phyloP scores from a whole-genome alignment of 345 rosid species.

The Citrus glauca region DNA sequence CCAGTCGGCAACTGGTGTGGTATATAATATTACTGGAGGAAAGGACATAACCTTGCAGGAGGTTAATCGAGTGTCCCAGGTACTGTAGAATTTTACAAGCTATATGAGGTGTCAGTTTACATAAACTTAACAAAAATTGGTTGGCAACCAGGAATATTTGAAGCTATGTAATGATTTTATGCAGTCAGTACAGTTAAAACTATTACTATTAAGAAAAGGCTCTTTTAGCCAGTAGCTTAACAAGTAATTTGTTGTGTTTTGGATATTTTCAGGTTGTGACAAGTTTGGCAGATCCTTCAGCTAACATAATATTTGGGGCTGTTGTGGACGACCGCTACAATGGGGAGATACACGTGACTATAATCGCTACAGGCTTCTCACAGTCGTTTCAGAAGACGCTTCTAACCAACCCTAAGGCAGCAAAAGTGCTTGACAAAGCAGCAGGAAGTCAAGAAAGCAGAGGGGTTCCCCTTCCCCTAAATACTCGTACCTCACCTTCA shows the following conservation, averaged over 20 bases:
- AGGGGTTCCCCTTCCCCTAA: slow-evolving; percentile 49
- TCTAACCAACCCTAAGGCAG: slow-evolving; percentile 70
- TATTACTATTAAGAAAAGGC: not conserved
- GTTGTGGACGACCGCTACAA: slow-evolving; percentile 94
- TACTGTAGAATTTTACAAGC: slow-evolving; percentile 15
- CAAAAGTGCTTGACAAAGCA: slow-evolving; percentile 51
- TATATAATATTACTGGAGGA: slow-evolving; percentile 96
- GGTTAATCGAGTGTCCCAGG: slow-evolving; percentile 97
- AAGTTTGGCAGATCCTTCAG: slow-evolving; percentile 95
- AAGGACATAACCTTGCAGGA: slow-evolving; percentile 94
- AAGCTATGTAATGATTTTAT: not conserved
- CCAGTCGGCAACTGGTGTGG: slow-evolving; percentile 96
- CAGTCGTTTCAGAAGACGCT: slow-evolving; percentile 89
- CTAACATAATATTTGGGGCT: slow-evolving; percentile 97
- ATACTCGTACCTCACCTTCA: slow-evolving; percentile 40
- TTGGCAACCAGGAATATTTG: not conserved
- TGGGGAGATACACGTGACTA: slow-evolving; percentile 95
- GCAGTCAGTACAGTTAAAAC: not conserved
- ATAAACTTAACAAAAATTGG: not conserved
- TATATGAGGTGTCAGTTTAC: not conserved
- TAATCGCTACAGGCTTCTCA: slow-evolving; percentile 95
- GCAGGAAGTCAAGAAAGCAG: slow-evolving; percentile 52
- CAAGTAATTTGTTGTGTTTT: not conserved
- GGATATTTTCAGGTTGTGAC: slow-evolving; percentile 71
- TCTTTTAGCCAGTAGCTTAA: not conserved